These are phyloP conservation scores for Sporothrix curviconia DNA, from an alignment of 2,329 filamentous ascomycete genomes.

Conservation along the genomic window DNA sequence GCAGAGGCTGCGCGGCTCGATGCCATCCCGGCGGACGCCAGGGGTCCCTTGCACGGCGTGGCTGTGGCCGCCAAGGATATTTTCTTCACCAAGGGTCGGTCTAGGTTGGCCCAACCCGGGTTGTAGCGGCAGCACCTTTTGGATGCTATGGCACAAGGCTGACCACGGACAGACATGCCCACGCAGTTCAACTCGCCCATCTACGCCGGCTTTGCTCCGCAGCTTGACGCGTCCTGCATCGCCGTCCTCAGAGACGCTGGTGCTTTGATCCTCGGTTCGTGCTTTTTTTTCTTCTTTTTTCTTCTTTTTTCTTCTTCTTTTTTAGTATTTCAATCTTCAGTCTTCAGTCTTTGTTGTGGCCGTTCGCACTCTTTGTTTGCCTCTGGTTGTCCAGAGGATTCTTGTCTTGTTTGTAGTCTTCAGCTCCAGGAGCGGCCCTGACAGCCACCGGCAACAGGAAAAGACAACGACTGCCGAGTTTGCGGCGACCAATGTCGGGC, in stretches of 20 bases:
- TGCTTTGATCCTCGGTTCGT: slow-evolving; percentile 46
- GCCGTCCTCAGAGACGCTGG: slow-evolving; percentile 47
- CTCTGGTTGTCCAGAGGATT: no score
- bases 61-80: slow-evolving; percentile 56
- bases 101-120: no score
- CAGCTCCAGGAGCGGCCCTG: not conserved
- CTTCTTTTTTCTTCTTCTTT: no score
- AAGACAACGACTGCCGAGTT: slow-evolving; percentile 61
- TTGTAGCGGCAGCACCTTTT: no score
- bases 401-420: no score
- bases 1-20: slow-evolving; percentile 45
- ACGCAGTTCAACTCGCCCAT: slow-evolving; percentile 50
- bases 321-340: no score
- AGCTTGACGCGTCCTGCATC: slow-evolving; percentile 47
- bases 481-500: slow-evolving; percentile 47
- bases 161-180: slow-evolving; percentile 41
- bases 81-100: slow-evolving; percentile 47
- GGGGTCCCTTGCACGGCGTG: slow-evolving; percentile 52
- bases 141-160: no score
- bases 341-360: no score
- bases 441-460: slow-evolving; percentile 26
- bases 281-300: no score
- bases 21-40: slow-evolving; percentile 36
- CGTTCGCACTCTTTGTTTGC: no score
- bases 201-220: slow-evolving; percentile 39